Evolutionary conservation across 1,139 yeast species (phyloP).

Genomic region (Hyphopichia burtonii): DNA sequence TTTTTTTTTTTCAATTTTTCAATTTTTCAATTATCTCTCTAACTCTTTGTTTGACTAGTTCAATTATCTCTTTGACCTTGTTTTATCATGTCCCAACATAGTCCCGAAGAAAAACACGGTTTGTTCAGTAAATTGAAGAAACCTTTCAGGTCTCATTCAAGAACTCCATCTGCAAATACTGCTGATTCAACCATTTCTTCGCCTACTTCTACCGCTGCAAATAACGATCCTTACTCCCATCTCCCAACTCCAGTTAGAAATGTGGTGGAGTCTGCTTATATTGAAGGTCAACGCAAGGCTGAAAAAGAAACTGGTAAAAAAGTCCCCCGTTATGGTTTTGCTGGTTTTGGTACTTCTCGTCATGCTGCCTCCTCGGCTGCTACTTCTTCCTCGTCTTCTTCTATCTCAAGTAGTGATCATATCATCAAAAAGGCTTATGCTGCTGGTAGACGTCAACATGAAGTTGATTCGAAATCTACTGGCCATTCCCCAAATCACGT

Average conservation of each 20-base stretch:
- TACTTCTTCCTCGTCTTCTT: background rate
- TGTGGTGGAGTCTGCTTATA: slow-evolving; percentile 18
- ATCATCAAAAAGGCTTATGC: slow-evolving; percentile 1
- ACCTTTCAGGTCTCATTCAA: slow-evolving; percentile 25
- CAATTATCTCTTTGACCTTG: background rate
- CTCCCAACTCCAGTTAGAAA: slow-evolving; percentile 1
- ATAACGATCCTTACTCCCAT: slow-evolving; percentile 4
- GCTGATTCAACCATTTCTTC: slow-evolving; percentile 6
- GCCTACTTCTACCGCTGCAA: slow-evolving; percentile 8
- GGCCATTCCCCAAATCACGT: slow-evolving; percentile 5
- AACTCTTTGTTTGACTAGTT: too few relatives aligned
- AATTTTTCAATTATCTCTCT: background rate
- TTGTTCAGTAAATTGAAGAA: slow-evolving; percentile 27
- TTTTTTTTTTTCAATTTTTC: too few relatives aligned
- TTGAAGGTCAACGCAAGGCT: slow-evolving; percentile 23
- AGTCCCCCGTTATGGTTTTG: slow-evolving; percentile 12
- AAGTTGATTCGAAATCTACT: background rate
- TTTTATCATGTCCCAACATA: background rate
- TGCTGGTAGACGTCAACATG: background rate
- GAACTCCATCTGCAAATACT: slow-evolving; percentile 14
- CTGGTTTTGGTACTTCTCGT: background rate
- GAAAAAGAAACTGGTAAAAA: slow-evolving; percentile 12
- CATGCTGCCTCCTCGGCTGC: slow-evolving; percentile 3
- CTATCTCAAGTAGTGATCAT: background rate
- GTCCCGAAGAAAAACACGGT: slow-evolving; percentile 18